Evolutionary conservation across 148 eudicot species (phyloP), one percentile per base, ranked within the genome.

Genomic region (Amaranthus cruentus): DNA sequence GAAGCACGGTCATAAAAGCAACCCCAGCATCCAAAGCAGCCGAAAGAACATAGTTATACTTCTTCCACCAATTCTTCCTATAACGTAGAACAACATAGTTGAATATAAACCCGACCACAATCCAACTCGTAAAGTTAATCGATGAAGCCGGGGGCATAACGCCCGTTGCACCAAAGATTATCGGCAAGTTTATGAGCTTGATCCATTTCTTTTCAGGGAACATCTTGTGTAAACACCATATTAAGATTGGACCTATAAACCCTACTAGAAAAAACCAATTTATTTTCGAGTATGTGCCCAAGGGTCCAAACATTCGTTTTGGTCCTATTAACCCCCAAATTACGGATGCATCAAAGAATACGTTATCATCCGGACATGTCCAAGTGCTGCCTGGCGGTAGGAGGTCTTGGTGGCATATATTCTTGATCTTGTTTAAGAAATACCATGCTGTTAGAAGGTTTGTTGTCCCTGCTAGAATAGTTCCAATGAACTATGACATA

Each of bases 241-340:
- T 91, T 28, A 94, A 49, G 28, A 91, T 3, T 3, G 98, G 98
- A 49, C 96, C 98, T 15, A 79, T 0, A 61, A 87, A 91, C 38
- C 98, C 98, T 71, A 91, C 93, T 51, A 95, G 83, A 82, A 95
- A 95, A 85, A 91, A 95, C 98, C 97, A 95, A 60, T 95, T 95
- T 88, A 91, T 81, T 79, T 87, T 75, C 57, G 85, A 82, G 61
- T 95, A 95, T 74, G 85, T 85, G 62, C 98, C 98, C 1, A 80
- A 90, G 57, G 70, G 65, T 69, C 96, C 97, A 21, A 95, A 95
- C n/a, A 95, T 95, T 55, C 96, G 84, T 72, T 74, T 90, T 7
- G 98, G 98, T 44, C 98, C 97, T 6, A 88, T 89, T 42, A 91
- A 81, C 28, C 98, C 98, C 98, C 97, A 94, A 73, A 94, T 94